Base-by-base conservation (phyloP, 2,329 filamentous ascomycete species). In the Fusarium illudens region DNA sequence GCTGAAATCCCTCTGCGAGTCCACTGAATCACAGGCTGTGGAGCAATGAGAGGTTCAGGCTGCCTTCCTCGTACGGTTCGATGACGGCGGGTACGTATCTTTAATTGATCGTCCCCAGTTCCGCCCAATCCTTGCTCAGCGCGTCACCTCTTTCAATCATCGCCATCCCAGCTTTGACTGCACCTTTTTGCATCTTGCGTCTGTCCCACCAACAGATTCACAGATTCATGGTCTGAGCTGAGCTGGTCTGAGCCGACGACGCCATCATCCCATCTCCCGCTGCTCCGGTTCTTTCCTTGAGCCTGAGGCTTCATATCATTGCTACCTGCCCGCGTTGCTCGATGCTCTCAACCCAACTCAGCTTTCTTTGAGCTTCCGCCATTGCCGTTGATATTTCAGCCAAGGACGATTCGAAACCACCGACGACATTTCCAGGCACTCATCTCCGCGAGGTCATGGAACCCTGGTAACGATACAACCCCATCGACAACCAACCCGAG, bases 61-160 rank as follows among this genome's bases (percentile, higher is more conserved):
- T 37, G 32, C 20, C 17, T 10, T 32, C 19, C 54, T 52, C 50
- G 50, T 62, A 65, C 58, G 55, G 51, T 46, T 56, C 60, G 44
- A 50, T 54, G 49, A 65, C 39, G 17, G 36, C 44, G 55, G 57
- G 58, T 51, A 68, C 50, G 56, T 60, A 56, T 62, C 58, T 66
- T 63, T 61, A 66, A 72, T 71, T 70, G 70, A 68, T 65, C 39
- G 54, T 54, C 62, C 59, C 63, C 54, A 51, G 58, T 50, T n/a
- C 58, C 57, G 59, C 49, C 70, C 64, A 73, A 73, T 67, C 71
- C 71, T 62, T 73, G 71, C 61, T 64, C 55, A 37, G 65, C 61
- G 61, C 69, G 59, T 59, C 64, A 62, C 68, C 69, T 67, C 33
- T 58, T 57, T 59, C 54, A 65, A 60, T 32, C 62, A 68, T 68